phyloP scores from a whole-genome alignment of 305 asterid species.

The Fraxinus ornus region DNA sequence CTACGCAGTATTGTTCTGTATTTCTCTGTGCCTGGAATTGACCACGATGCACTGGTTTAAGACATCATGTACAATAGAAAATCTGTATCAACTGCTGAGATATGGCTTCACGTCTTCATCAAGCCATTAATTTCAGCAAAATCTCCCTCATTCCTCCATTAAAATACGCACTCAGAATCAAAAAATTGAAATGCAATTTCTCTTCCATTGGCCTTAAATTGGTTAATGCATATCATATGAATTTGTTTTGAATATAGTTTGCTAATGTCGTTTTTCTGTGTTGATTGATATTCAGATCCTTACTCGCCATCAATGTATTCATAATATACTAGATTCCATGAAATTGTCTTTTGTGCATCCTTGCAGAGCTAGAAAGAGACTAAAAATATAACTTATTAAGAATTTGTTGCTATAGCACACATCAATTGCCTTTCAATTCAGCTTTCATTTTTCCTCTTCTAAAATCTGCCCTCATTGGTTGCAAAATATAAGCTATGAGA shows the following conservation, averaged over 20 bases:
- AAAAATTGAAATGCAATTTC: neutral
- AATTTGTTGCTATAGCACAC: neutral
- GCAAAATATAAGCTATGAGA: neutral
- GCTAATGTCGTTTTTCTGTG: neutral
- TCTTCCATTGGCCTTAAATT: neutral
- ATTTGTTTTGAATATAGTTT: neutral
- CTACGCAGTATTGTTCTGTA: neutral
- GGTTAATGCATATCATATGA: neutral
- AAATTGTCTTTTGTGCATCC: neutral
- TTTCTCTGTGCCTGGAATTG: neutral
- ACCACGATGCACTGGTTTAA: neutral
- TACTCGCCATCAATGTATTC: neutral
- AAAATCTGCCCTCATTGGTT: neutral
- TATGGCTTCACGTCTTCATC: neutral
- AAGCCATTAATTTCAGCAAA: neutral
- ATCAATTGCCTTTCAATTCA: neutral
- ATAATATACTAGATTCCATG: neutral
- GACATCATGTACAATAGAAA: too few species aligned
- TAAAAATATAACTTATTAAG: neutral
- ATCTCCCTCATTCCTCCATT: neutral
- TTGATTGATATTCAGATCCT: neutral
- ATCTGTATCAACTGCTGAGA: neutral
- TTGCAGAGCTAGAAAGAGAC: neutral
- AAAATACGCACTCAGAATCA: neutral
- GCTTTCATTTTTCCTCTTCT: neutral